Conservation (phyloP, 2,329 filamentous ascomycete genomes). For the Fusarium sp. region DNA sequence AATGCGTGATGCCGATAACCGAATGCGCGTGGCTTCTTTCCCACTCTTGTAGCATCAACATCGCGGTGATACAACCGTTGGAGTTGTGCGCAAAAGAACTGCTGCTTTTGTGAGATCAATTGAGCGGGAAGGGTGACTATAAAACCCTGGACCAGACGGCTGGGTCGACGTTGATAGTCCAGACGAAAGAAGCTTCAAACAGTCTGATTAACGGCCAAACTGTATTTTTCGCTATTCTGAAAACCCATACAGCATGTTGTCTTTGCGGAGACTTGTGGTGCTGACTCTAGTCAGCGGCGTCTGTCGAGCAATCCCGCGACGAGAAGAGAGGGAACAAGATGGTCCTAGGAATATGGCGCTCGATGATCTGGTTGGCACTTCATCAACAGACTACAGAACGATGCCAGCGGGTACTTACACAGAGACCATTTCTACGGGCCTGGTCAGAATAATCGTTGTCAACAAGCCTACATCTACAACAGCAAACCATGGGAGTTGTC, state of each 20-base stretch:
- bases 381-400: constrained; percentile 44
- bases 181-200: background rate
- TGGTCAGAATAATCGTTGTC: constrained; percentile 42
- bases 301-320: constrained; percentile 6
- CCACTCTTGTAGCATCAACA: background rate
- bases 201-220: background rate
- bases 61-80: constrained; percentile 14
- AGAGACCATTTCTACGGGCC: constrained; percentile 25
- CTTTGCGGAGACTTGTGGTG: background rate
- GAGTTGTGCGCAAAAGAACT: constrained; percentile 5
- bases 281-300: constrained; percentile 5
- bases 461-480: constrained; percentile 24
- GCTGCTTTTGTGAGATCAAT: constrained; percentile 6
- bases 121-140: constrained; percentile 22
- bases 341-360: background rate
- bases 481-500: constrained; percentile 21
- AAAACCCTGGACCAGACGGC: constrained; percentile 26
- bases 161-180: background rate
- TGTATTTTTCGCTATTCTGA: background rate
- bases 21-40: background rate
- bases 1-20: background rate
- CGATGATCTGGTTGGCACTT: background rate
- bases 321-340: background rate
- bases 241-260: constrained; percentile 1
- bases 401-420: constrained; percentile 48